phyloP scores from a whole-genome alignment of 177 flowering plant species.

The Vitis hybrid region DNA sequence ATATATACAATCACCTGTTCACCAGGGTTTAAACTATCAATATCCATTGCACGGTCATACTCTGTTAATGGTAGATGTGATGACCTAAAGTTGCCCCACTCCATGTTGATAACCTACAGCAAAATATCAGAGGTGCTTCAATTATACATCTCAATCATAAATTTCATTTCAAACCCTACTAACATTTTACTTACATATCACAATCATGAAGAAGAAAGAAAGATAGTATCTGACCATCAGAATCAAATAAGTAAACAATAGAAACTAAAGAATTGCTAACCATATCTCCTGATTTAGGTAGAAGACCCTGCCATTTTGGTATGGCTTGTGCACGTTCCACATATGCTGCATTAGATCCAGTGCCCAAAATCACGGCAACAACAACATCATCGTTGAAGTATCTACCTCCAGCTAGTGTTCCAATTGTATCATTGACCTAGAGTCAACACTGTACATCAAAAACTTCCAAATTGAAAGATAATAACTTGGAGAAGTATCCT shows the following conservation, averaged over 20 bases:
- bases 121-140: not conserved
- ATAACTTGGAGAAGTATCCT: not conserved
- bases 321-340: conserved; percentile 39
- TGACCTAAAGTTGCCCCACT: conserved; percentile 87
- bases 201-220: not conserved
- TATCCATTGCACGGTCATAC: conserved; percentile 68
- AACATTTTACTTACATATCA: too few relatives aligned
- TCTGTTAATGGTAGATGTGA: conserved; percentile 84
- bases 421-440: conserved; percentile 87
- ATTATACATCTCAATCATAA: too few relatives aligned
- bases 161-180: too few relatives aligned
- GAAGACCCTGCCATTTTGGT: conserved; percentile 41
- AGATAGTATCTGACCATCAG: not conserved
- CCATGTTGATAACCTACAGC: conserved; percentile 82
- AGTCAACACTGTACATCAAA: not conserved
- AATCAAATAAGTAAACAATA: not conserved
- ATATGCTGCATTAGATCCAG: conserved; percentile 75
- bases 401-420: conserved; percentile 85
- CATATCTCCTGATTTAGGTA: conserved; percentile 41
- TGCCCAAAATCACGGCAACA: conserved; percentile 58
- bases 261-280: conserved; percentile 15
- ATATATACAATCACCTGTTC: conserved; percentile 56
- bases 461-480: not conserved
- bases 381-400: conserved; percentile 41
- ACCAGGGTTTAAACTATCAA: conserved; percentile 78